Base-by-base conservation (phyloP, 495 filamentous ascomycete species). In the Neurospora sp. region DNA sequence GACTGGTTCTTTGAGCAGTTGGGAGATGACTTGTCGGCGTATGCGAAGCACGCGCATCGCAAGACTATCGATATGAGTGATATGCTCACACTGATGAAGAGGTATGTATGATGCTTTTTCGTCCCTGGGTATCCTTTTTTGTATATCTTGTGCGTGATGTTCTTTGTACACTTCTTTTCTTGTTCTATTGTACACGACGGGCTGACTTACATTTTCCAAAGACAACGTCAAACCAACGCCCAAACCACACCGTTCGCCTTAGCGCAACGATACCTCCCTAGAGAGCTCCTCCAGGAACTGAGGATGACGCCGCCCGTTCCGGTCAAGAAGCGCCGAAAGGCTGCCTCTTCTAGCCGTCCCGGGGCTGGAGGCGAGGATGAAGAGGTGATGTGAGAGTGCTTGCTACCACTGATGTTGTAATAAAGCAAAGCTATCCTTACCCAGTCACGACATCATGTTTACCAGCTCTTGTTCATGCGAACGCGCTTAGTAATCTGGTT, bases 1-100 rank as follows among this genome's bases (percentile, higher is more conserved):
- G 92, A 94, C 40, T 94, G 92, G 90, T 97, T 93, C 81, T 96
- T 97, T 78, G 91, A 95, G 77, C 94, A 97, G 80, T 84, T 90
- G 17, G 88, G 92, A 72, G 92, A 92, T 34, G 93, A 96, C 77
- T 83, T 97, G 73, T 88, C 87, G 4, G 89, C 86, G 2, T 97
- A 94, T 81, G 91, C 94, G 10, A 85, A 90, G 69, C 94, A 97
- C 80, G 93, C 92, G 5, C 89, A 90, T 38, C 88, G 94, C 48
- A 94, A 91, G 80, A 93, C 89, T 5, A 94, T 97, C 78, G 91
- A 96, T 71, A 93, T 96, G 78, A 90, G 85, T 71, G 94, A 97
- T 81, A 89, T 95, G 77, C 83, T 93, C 73, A 89, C 92, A 71
- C 80, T 97, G 72, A 91, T 97, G 89, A 89, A 87, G 82, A 92